phyloP scores from a whole-genome alignment of 2,329 filamentous ascomycete species.

The Coniochaeta prunicola region DNA sequence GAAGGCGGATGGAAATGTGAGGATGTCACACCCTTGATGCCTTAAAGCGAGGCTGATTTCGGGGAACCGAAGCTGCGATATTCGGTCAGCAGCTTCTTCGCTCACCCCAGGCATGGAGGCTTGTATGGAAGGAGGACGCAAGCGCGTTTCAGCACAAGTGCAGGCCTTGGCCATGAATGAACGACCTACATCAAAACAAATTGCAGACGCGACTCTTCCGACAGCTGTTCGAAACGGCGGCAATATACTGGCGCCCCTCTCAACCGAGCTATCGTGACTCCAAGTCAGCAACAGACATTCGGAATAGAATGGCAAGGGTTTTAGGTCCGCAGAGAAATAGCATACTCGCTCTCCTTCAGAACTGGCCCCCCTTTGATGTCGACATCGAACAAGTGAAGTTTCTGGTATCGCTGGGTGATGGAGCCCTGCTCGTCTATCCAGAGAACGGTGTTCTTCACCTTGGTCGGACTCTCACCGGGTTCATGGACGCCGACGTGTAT shows the following conservation, averaged over 20 bases:
- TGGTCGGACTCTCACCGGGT: slow-evolving; percentile 31
- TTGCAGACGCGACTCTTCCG: slow-evolving; percentile 69
- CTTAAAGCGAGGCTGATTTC: slow-evolving; percentile 22
- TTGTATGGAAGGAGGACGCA: slow-evolving; percentile 25
- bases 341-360: slow-evolving; percentile 17
- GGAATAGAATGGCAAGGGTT: neutral
- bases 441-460: slow-evolving; percentile 45
- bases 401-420: slow-evolving; percentile 60
- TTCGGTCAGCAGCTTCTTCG: slow-evolving; percentile 12
- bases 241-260: slow-evolving; percentile 56
- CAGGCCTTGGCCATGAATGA: slow-evolving; percentile 47
- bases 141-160: slow-evolving; percentile 64
- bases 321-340: neutral
- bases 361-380: slow-evolving; percentile 22
- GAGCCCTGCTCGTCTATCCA: slow-evolving; percentile 39
- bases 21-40: slow-evolving; percentile 53
- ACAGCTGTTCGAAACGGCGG: slow-evolving; percentile 66
- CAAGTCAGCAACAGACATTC: neutral
- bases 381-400: slow-evolving; percentile 83
- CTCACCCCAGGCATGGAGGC: slow-evolving; percentile 27
- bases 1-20: slow-evolving; percentile 87
- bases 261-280: slow-evolving; percentile 44
- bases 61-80: slow-evolving; percentile 13
- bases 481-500: slow-evolving; percentile 89
- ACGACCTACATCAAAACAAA: slow-evolving; percentile 73